A percentile compares a stretch with the other conserved stretches of the same genome.
phyloP scores from a whole-genome alignment of 106 monocot species.

The Platanthera zijinensis region DNA sequence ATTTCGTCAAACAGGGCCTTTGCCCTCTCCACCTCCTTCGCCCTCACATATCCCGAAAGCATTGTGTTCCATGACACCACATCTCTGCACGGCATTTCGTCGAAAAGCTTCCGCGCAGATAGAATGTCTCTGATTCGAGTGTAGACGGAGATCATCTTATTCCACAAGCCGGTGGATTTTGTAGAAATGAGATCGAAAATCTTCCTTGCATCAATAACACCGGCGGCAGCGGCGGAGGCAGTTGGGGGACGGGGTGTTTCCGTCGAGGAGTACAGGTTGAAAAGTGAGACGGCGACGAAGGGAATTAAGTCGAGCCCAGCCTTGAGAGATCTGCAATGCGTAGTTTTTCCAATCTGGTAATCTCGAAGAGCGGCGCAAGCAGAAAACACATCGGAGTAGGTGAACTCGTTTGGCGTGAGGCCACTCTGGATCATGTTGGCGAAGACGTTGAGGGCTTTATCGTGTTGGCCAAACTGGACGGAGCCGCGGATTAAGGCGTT shows the following conservation, averaged over 20 bases:
- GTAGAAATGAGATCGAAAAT: constrained; percentile 13
- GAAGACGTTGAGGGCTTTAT: constrained; percentile 11
- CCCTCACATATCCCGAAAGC: constrained; percentile 17
- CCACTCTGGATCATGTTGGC: constrained; percentile 16
- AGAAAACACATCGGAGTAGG: constrained; percentile 15
- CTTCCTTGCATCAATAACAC: constrained; percentile 8
- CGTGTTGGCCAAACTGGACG: constrained; percentile 7
- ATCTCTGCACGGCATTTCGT: constrained; percentile 23
- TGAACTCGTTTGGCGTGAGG: constrained; percentile 18
- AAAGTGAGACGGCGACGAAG: constrained; percentile 3
- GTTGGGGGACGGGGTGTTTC: background rate
- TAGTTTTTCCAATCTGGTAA: constrained; percentile 8
- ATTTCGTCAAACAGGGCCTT: constrained; percentile 13
- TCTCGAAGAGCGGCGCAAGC: constrained; percentile 11
- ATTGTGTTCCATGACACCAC: constrained; percentile 30
- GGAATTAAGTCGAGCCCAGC: constrained; percentile 1
- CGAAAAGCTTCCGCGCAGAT: constrained; percentile 18
- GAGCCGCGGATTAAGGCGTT: constrained; percentile 33
- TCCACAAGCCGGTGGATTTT: constrained; percentile 19
- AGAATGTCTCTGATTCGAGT: constrained; percentile 6
- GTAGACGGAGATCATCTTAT: constrained; percentile 20
- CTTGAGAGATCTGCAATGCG: constrained; percentile 20
- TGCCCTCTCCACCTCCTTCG: constrained; percentile 1
- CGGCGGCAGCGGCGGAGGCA: background rate
- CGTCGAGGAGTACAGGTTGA: constrained; percentile 15